Conservation (phyloP, 2,329 filamentous ascomycete genomes). For the Diaporthe ilicicola region DNA sequence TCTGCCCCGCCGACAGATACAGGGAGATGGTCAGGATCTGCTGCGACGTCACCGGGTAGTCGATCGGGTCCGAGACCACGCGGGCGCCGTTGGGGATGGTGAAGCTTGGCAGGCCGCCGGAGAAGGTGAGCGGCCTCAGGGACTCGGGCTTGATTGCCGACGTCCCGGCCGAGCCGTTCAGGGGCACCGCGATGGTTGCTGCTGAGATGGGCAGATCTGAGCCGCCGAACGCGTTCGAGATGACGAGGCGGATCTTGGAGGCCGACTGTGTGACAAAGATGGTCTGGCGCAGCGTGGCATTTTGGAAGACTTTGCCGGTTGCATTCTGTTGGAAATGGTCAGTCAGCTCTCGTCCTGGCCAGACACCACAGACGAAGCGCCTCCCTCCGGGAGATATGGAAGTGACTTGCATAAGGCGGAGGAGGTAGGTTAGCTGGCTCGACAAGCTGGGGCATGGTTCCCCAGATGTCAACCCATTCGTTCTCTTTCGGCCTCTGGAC, state of each 20-base stretch:
- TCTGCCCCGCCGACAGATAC: slow-evolving; percentile 66
- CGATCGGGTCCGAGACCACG: slow-evolving; percentile 66
- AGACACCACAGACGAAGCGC: background rate
- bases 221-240: slow-evolving; percentile 69
- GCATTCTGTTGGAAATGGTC: slow-evolving; percentile 53
- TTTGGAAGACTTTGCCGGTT: slow-evolving; percentile 59
- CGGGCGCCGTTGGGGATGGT: slow-evolving; percentile 63
- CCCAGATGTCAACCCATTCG: slow-evolving; percentile 70
- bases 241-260: slow-evolving; percentile 62
- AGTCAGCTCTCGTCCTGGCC: slow-evolving; percentile 33
- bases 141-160: slow-evolving; percentile 57
- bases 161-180: slow-evolving; percentile 57
- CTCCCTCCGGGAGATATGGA: background rate
- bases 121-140: slow-evolving; percentile 62
- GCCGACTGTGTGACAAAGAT: slow-evolving; percentile 63
- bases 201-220: slow-evolving; percentile 65
- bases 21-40: slow-evolving; percentile 62
- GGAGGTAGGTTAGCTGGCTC: slow-evolving; percentile 67
- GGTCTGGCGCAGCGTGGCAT: slow-evolving; percentile 70
- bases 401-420: slow-evolving; percentile 58
- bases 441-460: slow-evolving; percentile 68
- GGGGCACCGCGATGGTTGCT: slow-evolving; percentile 62
- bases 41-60: slow-evolving; percentile 56
- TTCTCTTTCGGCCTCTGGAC: slow-evolving; percentile 22
- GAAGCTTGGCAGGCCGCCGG: slow-evolving; percentile 54